Evolutionary conservation across 345 rosid species (phyloP), one percentile per base, ranked within the genome.

Genomic region (Pistacia integerrima): DNA sequence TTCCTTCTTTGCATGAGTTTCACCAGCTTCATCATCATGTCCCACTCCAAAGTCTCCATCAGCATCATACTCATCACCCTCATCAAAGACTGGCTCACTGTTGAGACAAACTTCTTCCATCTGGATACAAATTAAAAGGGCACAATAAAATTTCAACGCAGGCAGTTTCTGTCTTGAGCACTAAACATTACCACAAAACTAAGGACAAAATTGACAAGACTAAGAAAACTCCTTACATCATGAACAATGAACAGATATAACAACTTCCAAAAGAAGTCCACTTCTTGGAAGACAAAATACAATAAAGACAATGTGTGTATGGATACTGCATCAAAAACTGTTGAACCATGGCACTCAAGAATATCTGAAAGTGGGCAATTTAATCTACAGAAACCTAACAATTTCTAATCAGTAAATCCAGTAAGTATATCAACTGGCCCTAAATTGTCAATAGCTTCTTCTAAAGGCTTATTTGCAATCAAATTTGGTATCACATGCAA

Each of bases 71-170:
- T 74, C 85, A 63, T 84, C 77, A 3, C 74, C 77, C 30, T 82
- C 87, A 76, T 86, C 85, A 60, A 83, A 83, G 38, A 82, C 78
- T n/a, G 87, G 89, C 74, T 84, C 85, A 18, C 81, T 82, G 48
- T 86, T 84, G 70, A 86, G 87, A 73, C 87, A 86, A 79, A 84
- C 87, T 84, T 86, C 89, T 76, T 86, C 89, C 89, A 84, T 86
- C 87, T 82, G 80, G 60, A 35, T 66, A 71, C 11, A n/a, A 63
- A 71, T 51, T 38, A 12, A 52, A 70, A 51, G 11, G 66, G 57
- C 77, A 58, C 60, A 78, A 49, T 65, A 49, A 25, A 65, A 70
- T 35, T 36, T 25, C 20, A 18, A 49, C 11, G 38, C 17, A 6
- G 18, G 8, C 44, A 41, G 44, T 41, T 41, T 41, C 44, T 41